phyloP scores from a whole-genome alignment of 495 filamentous ascomycete genomes.

The Annulohypoxylon maeteangense region DNA sequence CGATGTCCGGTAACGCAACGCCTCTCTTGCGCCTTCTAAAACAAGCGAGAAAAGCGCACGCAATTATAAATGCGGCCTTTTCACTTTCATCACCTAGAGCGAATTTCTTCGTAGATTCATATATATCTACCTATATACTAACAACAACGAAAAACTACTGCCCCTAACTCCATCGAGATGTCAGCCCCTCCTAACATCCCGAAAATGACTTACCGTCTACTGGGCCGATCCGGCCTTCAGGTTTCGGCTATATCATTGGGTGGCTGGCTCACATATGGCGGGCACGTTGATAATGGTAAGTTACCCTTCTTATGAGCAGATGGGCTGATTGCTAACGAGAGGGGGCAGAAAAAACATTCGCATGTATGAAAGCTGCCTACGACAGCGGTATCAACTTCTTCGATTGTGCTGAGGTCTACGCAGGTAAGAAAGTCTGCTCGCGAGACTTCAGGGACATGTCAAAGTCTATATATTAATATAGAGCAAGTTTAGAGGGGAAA shows the following conservation, averaged over 20 bases:
- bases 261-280: conserved; percentile 82
- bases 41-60: neutral
- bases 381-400: conserved; percentile 84
- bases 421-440: conserved; percentile 48
- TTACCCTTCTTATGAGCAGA: neutral
- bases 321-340: neutral
- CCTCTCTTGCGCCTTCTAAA: neutral
- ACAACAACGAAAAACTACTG: neutral
- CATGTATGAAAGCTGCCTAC: conserved; percentile 80
- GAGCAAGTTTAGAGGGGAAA: conserved; percentile 58
- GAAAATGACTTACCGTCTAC: conserved; percentile 78
- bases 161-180: neutral
- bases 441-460: neutral
- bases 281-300: conserved; percentile 75
- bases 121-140: neutral
- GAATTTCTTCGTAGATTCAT: neutral
- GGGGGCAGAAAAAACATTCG: conserved; percentile 66
- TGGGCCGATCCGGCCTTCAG: conserved; percentile 78
- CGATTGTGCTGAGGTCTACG: conserved; percentile 71
- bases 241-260: conserved; percentile 80
- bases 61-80: neutral
- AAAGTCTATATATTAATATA: conserved; percentile 7
- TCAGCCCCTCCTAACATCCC: conserved; percentile 49
- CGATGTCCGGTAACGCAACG: neutral
- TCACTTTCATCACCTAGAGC: no score